Percentiles rank a stretch among this genome's conserved stretches.
These are phyloP conservation scores for Naganishia friedmannii DNA, from an alignment of 768 basidiomycete genomes.

Conservation along the genomic window DNA sequence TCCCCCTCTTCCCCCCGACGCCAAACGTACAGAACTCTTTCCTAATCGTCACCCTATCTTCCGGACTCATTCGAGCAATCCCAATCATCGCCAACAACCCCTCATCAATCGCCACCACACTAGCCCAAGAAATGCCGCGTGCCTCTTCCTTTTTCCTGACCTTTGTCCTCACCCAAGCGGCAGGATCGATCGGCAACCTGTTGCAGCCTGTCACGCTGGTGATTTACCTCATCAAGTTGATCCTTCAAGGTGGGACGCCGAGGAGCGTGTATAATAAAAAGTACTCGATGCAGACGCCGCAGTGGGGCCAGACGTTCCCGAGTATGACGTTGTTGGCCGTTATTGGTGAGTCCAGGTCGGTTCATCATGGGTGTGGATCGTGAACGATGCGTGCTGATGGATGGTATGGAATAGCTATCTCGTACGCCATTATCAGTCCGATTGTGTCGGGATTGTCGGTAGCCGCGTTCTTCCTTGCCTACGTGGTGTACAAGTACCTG, in stretches of 20 bases:
- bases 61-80: slow-evolving; percentile 76
- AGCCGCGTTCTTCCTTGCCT: slow-evolving; percentile 77
- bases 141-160: slow-evolving; percentile 51
- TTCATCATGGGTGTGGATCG: no score
- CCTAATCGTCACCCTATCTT: slow-evolving; percentile 78
- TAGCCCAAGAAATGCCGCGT: slow-evolving; percentile 73
- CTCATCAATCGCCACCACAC: slow-evolving; percentile 62
- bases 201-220: slow-evolving; percentile 70
- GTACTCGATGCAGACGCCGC: slow-evolving; percentile 65
- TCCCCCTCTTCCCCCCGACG: no score
- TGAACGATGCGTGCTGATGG: no score
- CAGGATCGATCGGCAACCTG: slow-evolving; percentile 76
- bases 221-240: slow-evolving; percentile 86
- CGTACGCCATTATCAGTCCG: slow-evolving; percentile 83
- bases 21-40: slow-evolving; percentile 71
- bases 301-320: slow-evolving; percentile 73
- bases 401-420: slow-evolving; percentile 38
- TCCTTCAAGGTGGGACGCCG: slow-evolving; percentile 76
- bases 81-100: slow-evolving; percentile 66
- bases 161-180: slow-evolving; percentile 60
- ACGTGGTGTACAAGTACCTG: slow-evolving; percentile 73
- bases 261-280: slow-evolving; percentile 74
- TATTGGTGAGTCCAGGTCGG: slow-evolving; percentile 72
- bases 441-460: slow-evolving; percentile 87
- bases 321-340: slow-evolving; percentile 72